Conservation (phyloP, 495 filamentous ascomycete genomes). For the Pyrenopolyporus hunteri region DNA sequence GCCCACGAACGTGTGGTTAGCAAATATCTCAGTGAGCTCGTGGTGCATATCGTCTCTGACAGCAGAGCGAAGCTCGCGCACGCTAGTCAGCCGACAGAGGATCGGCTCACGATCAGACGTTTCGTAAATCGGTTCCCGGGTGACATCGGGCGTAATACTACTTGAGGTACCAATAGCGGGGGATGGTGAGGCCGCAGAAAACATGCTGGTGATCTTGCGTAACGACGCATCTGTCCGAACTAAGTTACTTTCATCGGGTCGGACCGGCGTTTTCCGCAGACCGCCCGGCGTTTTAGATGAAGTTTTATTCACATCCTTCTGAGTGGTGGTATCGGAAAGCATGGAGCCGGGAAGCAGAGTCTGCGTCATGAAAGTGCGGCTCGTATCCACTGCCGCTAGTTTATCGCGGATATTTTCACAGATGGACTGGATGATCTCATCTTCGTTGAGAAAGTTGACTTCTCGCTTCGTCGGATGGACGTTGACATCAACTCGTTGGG, state of each 20-base stretch:
- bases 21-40: slow-evolving; percentile 85
- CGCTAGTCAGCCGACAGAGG: slow-evolving; percentile 71
- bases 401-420: slow-evolving; percentile 80
- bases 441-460: slow-evolving; percentile 97
- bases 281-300: slow-evolving; percentile 50
- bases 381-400: slow-evolving; percentile 89
- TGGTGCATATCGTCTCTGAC: slow-evolving; percentile 89
- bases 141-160: slow-evolving; percentile 35
- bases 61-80: slow-evolving; percentile 79
- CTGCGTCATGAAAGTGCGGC: slow-evolving; percentile 92
- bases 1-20: slow-evolving; percentile 91
- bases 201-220: slow-evolving; percentile 96
- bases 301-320: slow-evolving; percentile 39
- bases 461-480: slow-evolving; percentile 97
- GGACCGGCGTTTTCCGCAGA: slow-evolving; percentile 52
- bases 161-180: slow-evolving; percentile 16
- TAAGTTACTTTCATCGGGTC: slow-evolving; percentile 85
- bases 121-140: slow-evolving; percentile 69
- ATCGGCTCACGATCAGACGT: slow-evolving; percentile 70
- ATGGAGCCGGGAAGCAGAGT: slow-evolving; percentile 77
- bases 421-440: slow-evolving; percentile 90
- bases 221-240: slow-evolving; percentile 88
- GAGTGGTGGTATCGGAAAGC: slow-evolving; percentile 43
- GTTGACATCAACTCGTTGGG: slow-evolving; percentile 93
- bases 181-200: slow-evolving; percentile 57